These are phyloP conservation scores for Phytopythium delawarense DNA, from an alignment of 352 stramenopile genomes.

Conservation along the genomic window DNA sequence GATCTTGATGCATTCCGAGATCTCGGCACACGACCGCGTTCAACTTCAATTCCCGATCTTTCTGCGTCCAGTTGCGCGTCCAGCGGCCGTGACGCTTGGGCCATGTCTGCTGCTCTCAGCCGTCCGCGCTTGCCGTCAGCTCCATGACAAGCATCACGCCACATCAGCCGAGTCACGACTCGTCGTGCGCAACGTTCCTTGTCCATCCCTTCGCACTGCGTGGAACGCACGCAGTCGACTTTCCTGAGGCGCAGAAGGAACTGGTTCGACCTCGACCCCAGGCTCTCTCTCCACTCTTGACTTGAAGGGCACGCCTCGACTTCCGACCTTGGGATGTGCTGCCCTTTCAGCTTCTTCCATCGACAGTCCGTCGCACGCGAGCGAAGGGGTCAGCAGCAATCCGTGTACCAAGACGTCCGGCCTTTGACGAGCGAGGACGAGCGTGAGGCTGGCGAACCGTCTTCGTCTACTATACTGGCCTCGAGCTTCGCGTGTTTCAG, in stretches of 20 bases:
- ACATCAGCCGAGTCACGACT: neutral
- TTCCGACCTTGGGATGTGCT: conserved; percentile 3
- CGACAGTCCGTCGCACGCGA: conserved; percentile 3
- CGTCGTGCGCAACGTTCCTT: neutral
- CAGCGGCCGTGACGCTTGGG: neutral
- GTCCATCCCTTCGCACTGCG: neutral
- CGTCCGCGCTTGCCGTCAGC: neutral
- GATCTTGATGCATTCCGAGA: conserved; percentile 1
- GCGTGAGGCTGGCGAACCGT: neutral
- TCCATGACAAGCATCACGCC: neutral
- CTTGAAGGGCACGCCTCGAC: neutral
- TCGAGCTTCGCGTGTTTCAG: neutral
- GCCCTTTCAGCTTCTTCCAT: conserved; percentile 3
- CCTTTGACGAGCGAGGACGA: neutral
- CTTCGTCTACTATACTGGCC: neutral
- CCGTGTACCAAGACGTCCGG: neutral
- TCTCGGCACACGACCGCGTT: neutral
- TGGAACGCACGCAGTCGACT: neutral
- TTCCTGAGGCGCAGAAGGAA: neutral
- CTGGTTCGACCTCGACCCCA: neutral
- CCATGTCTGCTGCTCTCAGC: neutral
- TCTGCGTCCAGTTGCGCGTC: neutral
- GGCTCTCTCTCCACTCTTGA: conserved; percentile 2
- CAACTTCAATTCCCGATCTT: conserved; percentile 2
- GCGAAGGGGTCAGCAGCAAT: conserved; percentile 1